Conservation (phyloP, 768 basidiomycete species). For the Mycena rosella region DNA sequence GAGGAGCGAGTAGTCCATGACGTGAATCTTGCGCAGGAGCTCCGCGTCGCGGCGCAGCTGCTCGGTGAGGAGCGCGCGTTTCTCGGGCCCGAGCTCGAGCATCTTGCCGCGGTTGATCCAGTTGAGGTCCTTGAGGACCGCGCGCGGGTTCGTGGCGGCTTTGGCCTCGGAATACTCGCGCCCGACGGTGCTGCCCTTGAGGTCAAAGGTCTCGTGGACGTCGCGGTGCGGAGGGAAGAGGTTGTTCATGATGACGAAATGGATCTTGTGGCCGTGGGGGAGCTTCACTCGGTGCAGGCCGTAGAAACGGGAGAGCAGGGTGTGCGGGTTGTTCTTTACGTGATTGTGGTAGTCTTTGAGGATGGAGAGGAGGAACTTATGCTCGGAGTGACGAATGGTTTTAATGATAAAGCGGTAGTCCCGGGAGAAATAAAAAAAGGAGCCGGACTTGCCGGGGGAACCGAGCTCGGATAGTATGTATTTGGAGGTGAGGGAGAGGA, state of each 20-base stretch:
- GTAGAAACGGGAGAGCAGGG: slow-evolving; percentile 93
- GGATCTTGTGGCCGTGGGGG: slow-evolving; percentile 93
- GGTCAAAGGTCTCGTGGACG: slow-evolving; percentile 96
- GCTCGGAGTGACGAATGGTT: slow-evolving; percentile 94
- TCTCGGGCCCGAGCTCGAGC: slow-evolving; percentile 96
- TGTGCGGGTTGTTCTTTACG: slow-evolving; percentile 92
- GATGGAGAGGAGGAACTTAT: slow-evolving; percentile 91
- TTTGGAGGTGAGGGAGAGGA: slow-evolving; percentile 95
- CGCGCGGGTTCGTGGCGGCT: slow-evolving; percentile 82
- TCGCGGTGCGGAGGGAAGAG: slow-evolving; percentile 98
- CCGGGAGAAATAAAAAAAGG: slow-evolving; percentile 98
- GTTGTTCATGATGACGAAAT: slow-evolving; percentile 99
- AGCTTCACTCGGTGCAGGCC: slow-evolving; percentile 98
- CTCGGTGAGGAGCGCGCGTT: slow-evolving; percentile 89
- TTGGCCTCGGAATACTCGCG: slow-evolving; percentile 90
- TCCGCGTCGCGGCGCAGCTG: slow-evolving; percentile 91
- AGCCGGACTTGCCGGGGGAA: slow-evolving; percentile 97
- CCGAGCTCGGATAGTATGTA: slow-evolving; percentile 99
- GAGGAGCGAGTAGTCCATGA: slow-evolving; percentile 98
- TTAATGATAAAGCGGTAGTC: slow-evolving; percentile 99
- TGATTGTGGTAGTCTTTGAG: slow-evolving; percentile 88
- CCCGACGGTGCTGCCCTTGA: slow-evolving; percentile 95
- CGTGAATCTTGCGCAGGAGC: slow-evolving; percentile 82
- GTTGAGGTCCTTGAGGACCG: slow-evolving; percentile 95
- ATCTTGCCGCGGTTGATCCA: slow-evolving; percentile 87